Evolutionary conservation across 164 flowering plant genomes (phyloP), one percentile per base, ranked within the genome.

Genomic region (Nymphaea thermarum): DNA sequence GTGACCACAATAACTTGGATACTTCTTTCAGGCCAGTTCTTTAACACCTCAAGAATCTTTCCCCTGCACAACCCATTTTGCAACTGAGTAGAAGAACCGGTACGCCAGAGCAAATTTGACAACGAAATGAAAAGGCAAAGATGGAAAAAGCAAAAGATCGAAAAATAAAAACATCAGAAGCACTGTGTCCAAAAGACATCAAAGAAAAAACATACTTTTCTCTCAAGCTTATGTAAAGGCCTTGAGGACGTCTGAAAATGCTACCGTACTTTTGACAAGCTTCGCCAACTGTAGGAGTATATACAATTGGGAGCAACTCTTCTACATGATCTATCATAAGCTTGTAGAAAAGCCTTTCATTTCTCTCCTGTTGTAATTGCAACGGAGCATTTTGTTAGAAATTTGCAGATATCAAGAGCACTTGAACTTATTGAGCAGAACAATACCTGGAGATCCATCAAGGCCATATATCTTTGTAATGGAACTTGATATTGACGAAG

Each of bases 191-290:
- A 45, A 45, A 45, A 10, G 11, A 10, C 2, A 45, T 5, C 11
- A 5, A 45, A 45, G 11, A 45, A 5, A 5, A 45, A 45, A 51
- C 84, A 63, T 80, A 90, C 94, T 84, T 87, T 71, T 90, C 94
- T 67, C 85, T 88, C 79, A 90, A 78, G 67, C 94, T 87, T 77
- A 90, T 88, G 76, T 73, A 88, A 43, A 90, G 89, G 68, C 90
- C 97, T 83, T 88, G 93, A 42, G 97, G 93, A n/a, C 85, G 87
- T 77, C 86, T 83, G 77, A 81, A 88, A 63, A 88, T 87, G 86
- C 92, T 84, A 4, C 93, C 92, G 67, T 87, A 91, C 74, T 88
- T 88, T 78, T 87, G 97, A 75, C 97, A 91, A 66, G 94, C 97
- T 77, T 91, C 97, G 18, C 94, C 97, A 68, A 91, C 94, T 5